phyloP scores from a whole-genome alignment of 148 eudicot species.

The Chenopodium berlandieri region DNA sequence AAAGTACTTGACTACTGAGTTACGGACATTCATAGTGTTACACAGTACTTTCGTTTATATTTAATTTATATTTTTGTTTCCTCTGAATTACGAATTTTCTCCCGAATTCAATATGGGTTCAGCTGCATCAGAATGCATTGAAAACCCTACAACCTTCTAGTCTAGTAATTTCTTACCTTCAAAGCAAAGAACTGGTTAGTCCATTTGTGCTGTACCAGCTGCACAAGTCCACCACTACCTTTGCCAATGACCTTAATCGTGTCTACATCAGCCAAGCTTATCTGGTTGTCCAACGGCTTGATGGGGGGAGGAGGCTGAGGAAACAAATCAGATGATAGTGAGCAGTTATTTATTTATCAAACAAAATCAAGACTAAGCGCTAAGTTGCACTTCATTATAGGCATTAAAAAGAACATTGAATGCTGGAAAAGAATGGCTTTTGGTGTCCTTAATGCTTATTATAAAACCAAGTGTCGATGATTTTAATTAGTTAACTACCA shows the following conservation, averaged over 20 bases:
- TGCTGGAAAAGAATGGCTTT: neutral
- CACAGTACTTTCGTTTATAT: too few relatives aligned
- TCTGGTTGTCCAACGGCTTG: conserved; percentile 83
- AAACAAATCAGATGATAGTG: conserved; percentile 14
- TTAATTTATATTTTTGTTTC: too few relatives aligned
- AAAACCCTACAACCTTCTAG: neutral
- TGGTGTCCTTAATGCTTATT: neutral
- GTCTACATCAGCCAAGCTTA: conserved; percentile 93
- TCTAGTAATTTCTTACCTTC: conserved; percentile 50
- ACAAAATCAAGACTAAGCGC: neutral
- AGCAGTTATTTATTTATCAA: neutral
- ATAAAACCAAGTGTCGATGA: neutral
- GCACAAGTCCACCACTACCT: conserved; percentile 91
- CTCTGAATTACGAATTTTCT: too few relatives aligned
- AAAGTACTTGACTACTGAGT: too few relatives aligned
- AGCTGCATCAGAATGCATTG: neutral
- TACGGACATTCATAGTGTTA: too few relatives aligned
- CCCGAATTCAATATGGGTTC: too few relatives aligned
- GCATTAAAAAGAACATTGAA: neutral
- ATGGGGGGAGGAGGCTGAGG: conserved; percentile 82
- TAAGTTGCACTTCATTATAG: neutral
- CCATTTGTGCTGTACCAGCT: conserved; percentile 98
- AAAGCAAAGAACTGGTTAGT: conserved; percentile 96
- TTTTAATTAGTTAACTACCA: neutral
- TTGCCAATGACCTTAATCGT: conserved; percentile 85